These are phyloP conservation scores for Euphrasia confusa DNA, from an alignment of 257 asterid genomes.

Conservation along the genomic window DNA sequence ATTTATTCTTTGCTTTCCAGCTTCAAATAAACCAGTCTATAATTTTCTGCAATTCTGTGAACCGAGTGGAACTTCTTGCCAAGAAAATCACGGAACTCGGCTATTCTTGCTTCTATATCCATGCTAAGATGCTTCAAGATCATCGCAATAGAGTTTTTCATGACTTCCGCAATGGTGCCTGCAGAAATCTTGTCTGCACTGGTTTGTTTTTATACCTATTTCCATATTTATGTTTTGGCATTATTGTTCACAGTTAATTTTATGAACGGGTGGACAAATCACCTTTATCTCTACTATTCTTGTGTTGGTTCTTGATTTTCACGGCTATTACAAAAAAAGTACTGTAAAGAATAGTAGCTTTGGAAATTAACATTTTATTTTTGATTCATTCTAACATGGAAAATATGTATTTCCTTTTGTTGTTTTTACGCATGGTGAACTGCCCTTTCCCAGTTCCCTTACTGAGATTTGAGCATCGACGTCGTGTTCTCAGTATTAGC, in stretches of 20 bases:
- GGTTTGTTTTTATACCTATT: conserved; percentile 39
- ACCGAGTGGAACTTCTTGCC: conserved; percentile 90
- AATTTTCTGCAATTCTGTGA: conserved; percentile 90
- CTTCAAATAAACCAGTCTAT: conserved; percentile 95
- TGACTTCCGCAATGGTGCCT: conserved; percentile 91
- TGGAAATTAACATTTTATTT: too few species aligned
- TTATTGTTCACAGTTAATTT: background rate
- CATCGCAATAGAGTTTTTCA: conserved; percentile 91
- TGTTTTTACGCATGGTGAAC: conserved; percentile 9
- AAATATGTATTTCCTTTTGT: too few species aligned
- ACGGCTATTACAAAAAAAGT: too few species aligned
- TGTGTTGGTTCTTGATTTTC: conserved; percentile 14
- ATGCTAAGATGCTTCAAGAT: conserved; percentile 96
- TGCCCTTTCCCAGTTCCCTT: conserved; percentile 12
- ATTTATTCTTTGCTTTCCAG: conserved; percentile 42
- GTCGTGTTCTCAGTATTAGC: background rate
- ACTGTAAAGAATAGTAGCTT: too few species aligned
- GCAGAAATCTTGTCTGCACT: conserved; percentile 96
- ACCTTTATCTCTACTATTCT: conserved; percentile 9
- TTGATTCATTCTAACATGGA: too few species aligned
- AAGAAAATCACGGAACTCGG: conserved; percentile 94
- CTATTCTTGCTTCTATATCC: conserved; percentile 89
- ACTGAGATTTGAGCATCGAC: background rate
- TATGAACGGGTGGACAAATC: conserved; percentile 13
- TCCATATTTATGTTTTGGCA: background rate